Conservation (phyloP, 2,329 filamentous ascomycete species). For the Alternaria tenuissima region DNA sequence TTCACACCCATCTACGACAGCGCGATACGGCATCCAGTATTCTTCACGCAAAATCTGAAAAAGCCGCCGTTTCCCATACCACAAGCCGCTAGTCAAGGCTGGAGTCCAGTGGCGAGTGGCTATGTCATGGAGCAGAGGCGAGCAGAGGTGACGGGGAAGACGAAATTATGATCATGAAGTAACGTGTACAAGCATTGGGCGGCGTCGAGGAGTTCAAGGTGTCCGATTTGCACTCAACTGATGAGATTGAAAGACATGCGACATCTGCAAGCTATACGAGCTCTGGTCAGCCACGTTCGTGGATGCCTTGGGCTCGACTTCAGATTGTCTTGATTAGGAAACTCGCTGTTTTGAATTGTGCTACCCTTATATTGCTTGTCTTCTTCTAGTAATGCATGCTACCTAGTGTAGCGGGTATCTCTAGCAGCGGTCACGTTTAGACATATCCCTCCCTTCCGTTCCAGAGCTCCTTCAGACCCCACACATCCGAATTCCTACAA, state of each 20-base stretch:
- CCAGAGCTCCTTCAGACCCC: neutral
- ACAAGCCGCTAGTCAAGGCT: conserved; percentile 43
- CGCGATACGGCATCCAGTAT: conserved; percentile 74
- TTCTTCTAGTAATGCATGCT: conserved; percentile 1
- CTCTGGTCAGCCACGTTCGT: neutral
- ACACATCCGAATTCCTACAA: neutral
- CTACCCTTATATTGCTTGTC: neutral
- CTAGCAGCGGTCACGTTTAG: neutral
- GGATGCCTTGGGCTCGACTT: neutral
- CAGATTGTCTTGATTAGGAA: neutral
- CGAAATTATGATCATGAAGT: conserved; percentile 38
- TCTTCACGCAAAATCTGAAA: conserved; percentile 73
- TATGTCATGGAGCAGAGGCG: conserved; percentile 49
- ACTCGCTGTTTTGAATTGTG: neutral
- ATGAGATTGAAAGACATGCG: neutral
- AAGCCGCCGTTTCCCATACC: conserved; percentile 61
- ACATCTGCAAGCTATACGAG: neutral
- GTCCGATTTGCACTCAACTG: too few relatives aligned
- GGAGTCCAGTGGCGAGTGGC: conserved; percentile 56
- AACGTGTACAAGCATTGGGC: conserved; percentile 1
- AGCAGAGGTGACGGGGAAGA: conserved; percentile 23
- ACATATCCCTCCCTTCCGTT: neutral
- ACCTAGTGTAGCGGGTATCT: conserved; percentile 7
- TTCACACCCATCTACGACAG: conserved; percentile 58
- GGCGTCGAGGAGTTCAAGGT: conserved; percentile 4